These are phyloP conservation scores for Pleoardoris graminearum DNA, from an alignment of 2,329 filamentous ascomycete species.

Conservation along the genomic window DNA sequence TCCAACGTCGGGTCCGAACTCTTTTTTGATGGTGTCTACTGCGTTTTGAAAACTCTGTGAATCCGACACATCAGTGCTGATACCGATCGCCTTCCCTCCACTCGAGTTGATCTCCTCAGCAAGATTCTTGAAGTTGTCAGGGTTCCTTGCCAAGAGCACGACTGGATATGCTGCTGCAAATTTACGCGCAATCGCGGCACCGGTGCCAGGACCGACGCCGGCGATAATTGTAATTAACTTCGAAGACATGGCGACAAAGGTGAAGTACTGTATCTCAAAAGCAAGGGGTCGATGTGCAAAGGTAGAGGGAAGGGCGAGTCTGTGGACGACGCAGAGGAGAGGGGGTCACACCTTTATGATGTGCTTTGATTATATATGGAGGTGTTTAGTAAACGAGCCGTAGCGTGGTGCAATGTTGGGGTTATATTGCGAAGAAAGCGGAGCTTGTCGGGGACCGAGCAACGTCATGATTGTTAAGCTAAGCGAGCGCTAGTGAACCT, in stretches of 20 bases:
- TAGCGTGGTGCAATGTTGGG: constrained; percentile 8
- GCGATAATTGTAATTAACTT: constrained; percentile 3
- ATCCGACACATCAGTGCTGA: constrained; percentile 67
- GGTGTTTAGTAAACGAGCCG: constrained; percentile 5
- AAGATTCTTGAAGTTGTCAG: constrained; percentile 66
- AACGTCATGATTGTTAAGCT: constrained; percentile 18
- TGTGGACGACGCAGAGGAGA: neutral
- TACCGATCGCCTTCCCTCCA: constrained; percentile 72
- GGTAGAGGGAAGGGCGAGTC: neutral
- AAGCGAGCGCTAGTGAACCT: neutral
- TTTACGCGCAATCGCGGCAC: constrained; percentile 62
- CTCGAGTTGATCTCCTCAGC: constrained; percentile 68
- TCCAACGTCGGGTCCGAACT: constrained; percentile 56
- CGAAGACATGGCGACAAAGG: constrained; percentile 3
- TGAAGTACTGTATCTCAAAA: neutral
- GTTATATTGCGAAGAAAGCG: constrained; percentile 8
- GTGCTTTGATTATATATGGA: constrained; percentile 10
- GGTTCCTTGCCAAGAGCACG: constrained; percentile 71
- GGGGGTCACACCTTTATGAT: constrained; percentile 2
- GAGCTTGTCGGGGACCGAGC: constrained; percentile 3
- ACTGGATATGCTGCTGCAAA: constrained; percentile 71
- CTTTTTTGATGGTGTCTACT: constrained; percentile 64
- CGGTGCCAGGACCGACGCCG: constrained; percentile 53
- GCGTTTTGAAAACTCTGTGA: constrained; percentile 60
- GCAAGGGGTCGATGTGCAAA: neutral